Evolutionary conservation across 768 basidiomycete genomes (phyloP).

Genomic region (Leucosporidium creatinivorum): DNA sequence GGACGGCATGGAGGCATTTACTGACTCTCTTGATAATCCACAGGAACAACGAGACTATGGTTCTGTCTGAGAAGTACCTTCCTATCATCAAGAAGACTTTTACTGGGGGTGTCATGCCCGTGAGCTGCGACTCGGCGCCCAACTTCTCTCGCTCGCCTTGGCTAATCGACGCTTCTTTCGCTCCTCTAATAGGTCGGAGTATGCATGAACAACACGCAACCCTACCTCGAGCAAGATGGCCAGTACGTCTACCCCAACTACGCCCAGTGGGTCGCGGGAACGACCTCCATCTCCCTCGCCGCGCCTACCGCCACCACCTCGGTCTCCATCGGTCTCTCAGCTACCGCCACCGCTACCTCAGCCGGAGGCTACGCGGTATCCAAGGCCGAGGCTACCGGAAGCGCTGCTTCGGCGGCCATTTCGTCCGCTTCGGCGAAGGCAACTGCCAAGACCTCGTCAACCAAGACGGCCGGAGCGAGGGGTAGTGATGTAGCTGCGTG

Average conservation of each 20-base stretch:
- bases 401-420: no score
- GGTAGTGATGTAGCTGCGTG: no score
- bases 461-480: no score
- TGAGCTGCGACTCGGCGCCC: not conserved
- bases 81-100: conserved; percentile 38
- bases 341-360: no score
- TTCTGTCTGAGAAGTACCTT: conserved; percentile 33
- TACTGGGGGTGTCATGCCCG: conserved; percentile 36
- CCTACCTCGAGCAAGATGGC: conserved; percentile 36
- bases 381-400: no score
- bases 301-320: conserved; percentile 11
- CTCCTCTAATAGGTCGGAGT: conserved; percentile 38
- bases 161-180: no score
- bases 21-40: not conserved
- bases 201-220: conserved; percentile 39
- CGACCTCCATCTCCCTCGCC: conserved; percentile 20
- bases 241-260: conserved; percentile 24
- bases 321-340: no score
- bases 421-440: no score
- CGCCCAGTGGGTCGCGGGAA: conserved; percentile 15
- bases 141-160: not conserved
- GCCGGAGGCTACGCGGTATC: no score
- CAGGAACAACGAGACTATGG: conserved; percentile 41
- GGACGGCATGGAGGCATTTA: not conserved
- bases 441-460: no score